Evolutionary conservation across 345 rosid species (phyloP), one percentile per base, ranked within the genome.

Genomic region (Salix koriyanagi): DNA sequence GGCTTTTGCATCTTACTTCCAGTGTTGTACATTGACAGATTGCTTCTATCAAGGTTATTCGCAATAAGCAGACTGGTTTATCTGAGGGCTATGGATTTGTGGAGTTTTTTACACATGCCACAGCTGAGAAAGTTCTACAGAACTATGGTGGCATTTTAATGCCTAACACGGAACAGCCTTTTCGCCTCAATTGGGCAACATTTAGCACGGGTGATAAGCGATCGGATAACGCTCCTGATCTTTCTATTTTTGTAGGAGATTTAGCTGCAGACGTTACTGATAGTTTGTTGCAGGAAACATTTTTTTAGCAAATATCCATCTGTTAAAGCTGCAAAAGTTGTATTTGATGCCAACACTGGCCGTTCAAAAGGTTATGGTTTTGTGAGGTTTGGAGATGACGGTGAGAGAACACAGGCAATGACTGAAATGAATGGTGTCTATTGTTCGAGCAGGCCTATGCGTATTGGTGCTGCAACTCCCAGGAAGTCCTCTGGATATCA

Each of bases 41-140:
- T 84, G 86, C 84, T 48, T 92, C 99, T 26, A 84, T 92, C 18
- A 96, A 96, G 87, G 91, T 96, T 81, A 96, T 93, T 65, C 96
- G 99, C 79, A 96, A 93, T 70, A 96, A 92, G 90, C 96, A 91
- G 75, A 90, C 90, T 36, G 94, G 96, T 72, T 79, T 86, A 44
- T 93, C 98, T 1, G 98, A 92, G 84, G 98, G 99, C 25, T 93
- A 96, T 75, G 99, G 99, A 62, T 96, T 93, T 80, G 95, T 96
- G 74, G 99, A 96, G 74, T 96, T 93, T 80, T 79, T 75, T 76
- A 82, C 94, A 26, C 99, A 92, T 71, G 89, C 88, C n/a, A 85
- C 91, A 25, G 98, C 98, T 34, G 98, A 93, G 70, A 90, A 96
- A 84, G 92, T 92, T 82, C 84, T 93, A 67, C 94, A 93, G 77